Base-by-base conservation (phyloP, 305 asterid genomes). In the Fraxinus dipetala region DNA sequence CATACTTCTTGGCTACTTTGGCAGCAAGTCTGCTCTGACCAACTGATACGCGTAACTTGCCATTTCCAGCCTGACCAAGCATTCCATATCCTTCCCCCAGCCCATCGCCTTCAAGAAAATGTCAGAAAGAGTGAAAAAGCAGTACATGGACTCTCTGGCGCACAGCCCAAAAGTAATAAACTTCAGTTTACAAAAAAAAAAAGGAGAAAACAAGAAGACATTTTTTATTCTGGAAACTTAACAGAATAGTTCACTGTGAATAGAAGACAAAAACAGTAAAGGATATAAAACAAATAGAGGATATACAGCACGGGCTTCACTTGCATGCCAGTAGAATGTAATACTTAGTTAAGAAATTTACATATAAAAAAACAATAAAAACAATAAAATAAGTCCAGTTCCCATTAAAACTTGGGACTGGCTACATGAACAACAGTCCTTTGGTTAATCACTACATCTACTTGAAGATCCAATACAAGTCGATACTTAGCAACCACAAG, bases 11-110 rank as follows among this genome's bases (percentile, higher is more conserved):
- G 79, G 98, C 91, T 69, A 90, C 98, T 92, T 94, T 94, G 22
- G 93, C 92, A 54, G 93, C 97, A 83, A 95, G 99, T 87, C 88
- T 91, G 92, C 91, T 95, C 86, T 91, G 92, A 36, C 93, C 93
- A 76, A 79, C 89, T 78, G 99, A 87, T 54, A 95, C 96, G 56
- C 99, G 98, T 81, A 95, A 86, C 86, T 94, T 95, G 54, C 99
- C 99, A 72, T 92, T 95, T 76, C 99, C 99, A 84, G 98, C 95
- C 85, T 95, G 98, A 79, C 99, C 99, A 11, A 95, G 97, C 99
- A 95, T 95, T 81, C 99, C 99, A 79, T 95, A 95, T 13, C 99
- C 99, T 91, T 95, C 99, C 9, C 99, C 99, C 40, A 95, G 93
- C 77, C 98, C 99, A 91, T 95, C 99, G 79, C 99, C 99, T 95